A percentile compares a stretch with the other conserved stretches of the same genome.
phyloP scores from a whole-genome alignment of 2,329 filamentous ascomycete genomes.

The Hymenoscyphus linearis region DNA sequence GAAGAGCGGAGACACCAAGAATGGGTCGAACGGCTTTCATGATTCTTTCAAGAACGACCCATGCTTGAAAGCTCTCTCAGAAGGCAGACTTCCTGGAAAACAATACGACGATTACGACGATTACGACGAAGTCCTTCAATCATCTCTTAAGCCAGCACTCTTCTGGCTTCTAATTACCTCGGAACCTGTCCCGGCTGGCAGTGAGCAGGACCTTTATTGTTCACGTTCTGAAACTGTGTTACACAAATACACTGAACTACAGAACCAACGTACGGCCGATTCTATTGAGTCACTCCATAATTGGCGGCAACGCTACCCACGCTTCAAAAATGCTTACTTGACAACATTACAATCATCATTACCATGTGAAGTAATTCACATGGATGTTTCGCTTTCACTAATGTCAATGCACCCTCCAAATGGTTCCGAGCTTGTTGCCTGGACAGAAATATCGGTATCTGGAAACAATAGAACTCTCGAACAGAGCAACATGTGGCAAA shows the following conservation, averaged over 20 bases:
- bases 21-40: constrained; percentile 50
- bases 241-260: constrained; percentile 26
- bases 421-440: constrained; percentile 55
- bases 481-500: constrained; percentile 51
- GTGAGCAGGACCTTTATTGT: constrained; percentile 19
- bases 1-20: constrained; percentile 46
- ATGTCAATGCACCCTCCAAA: constrained; percentile 52
- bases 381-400: constrained; percentile 55
- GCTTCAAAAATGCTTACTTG: constrained; percentile 46
- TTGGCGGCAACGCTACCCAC: constrained; percentile 55
- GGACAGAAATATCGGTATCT: constrained; percentile 54
- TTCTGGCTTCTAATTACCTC: constrained; percentile 29
- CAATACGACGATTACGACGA: constrained; percentile 18
- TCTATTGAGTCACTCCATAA: constrained; percentile 48
- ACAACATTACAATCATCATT: constrained; percentile 40
- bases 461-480: constrained; percentile 34
- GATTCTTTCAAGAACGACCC: constrained; percentile 60
- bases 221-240: constrained; percentile 17
- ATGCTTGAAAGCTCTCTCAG: constrained; percentile 55
- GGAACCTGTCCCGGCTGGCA: constrained; percentile 15
- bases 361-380: constrained; percentile 55
- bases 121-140: constrained; percentile 14
- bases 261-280: constrained; percentile 14
- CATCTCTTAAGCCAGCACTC: constrained; percentile 20
- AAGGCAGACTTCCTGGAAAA: constrained; percentile 32